A percentile compares a stretch with the other conserved stretches of the same genome.
These are phyloP conservation scores for Zalaria obscura DNA, from an alignment of 2,329 filamentous ascomycete species.

Conservation along the genomic window DNA sequence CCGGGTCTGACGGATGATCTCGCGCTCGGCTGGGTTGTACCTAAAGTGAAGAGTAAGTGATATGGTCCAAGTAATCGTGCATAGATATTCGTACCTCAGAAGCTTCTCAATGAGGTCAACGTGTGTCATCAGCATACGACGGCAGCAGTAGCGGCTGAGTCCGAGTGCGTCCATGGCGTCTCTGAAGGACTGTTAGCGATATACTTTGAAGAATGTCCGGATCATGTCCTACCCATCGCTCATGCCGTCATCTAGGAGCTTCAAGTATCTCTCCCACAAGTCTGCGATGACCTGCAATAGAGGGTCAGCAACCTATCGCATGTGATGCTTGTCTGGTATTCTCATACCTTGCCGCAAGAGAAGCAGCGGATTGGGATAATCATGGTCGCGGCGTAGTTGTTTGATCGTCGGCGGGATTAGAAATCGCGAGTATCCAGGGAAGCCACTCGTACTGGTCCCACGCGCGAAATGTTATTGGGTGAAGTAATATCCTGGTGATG, in stretches of 20 bases:
- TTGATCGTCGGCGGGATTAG: too few species aligned
- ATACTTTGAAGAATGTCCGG: not conserved
- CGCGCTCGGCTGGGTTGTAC: slow-evolving; percentile 24
- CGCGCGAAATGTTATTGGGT: too few species aligned
- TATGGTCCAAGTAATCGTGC: not conserved
- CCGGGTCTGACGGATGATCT: slow-evolving; percentile 13
- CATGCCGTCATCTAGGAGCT: slow-evolving; percentile 61
- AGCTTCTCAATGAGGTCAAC: slow-evolving; percentile 98
- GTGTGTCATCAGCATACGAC: slow-evolving; percentile 98
- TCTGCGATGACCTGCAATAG: slow-evolving; percentile 75
- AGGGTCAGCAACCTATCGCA: not conserved
- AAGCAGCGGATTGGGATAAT: slow-evolving; percentile 98
- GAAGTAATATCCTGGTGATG: too few species aligned
- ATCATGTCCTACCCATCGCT: slow-evolving; percentile 16
- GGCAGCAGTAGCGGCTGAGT: slow-evolving; percentile 93
- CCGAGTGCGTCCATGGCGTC: slow-evolving; percentile 93
- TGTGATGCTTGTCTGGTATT: not conserved
- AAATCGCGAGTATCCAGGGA: too few species aligned
- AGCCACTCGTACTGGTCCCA: too few species aligned
- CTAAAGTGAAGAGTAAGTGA: slow-evolving; percentile 4
- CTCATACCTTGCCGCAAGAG: slow-evolving; percentile 86
- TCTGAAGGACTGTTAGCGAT: slow-evolving; percentile 31
- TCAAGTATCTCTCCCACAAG: slow-evolving; percentile 91
- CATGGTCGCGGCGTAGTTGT: slow-evolving; percentile 44
- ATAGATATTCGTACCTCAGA: slow-evolving; percentile 52